Evolutionary conservation across 805 yeast genomes (phyloP).

Genomic region (Lipomyces starkeyi): DNA sequence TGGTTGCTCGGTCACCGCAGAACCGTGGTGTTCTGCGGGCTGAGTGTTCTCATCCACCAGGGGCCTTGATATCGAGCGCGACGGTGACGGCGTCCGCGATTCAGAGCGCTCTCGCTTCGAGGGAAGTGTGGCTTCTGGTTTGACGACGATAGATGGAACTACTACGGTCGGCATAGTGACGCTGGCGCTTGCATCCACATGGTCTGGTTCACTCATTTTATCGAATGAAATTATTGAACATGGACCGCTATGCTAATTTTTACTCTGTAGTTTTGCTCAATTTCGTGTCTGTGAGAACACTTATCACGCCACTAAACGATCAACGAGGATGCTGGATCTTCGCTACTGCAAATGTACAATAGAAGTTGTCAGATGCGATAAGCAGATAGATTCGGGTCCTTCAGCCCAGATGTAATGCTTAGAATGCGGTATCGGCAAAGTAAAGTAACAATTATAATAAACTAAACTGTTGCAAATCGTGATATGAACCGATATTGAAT

Average conservation of each 20-base stretch:
- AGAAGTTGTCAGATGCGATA: not conserved
- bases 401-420: not conserved
- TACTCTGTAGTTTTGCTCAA: not conserved
- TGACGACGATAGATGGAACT: slow-evolving; percentile 3
- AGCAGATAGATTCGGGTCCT: not conserved
- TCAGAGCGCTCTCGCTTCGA: slow-evolving; percentile 1
- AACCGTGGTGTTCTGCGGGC: not conserved
- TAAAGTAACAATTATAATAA: not conserved
- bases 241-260: not conserved
- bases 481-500: not conserved
- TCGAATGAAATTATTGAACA: not conserved
- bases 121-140: not conserved
- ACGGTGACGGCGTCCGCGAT: not conserved
- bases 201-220: not conserved
- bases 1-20: slow-evolving; percentile 5
- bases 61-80: not conserved
- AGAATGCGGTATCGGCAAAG: not conserved
- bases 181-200: not conserved
- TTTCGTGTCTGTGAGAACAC: not conserved
- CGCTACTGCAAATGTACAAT: not conserved
- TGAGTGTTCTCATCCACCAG: not conserved
- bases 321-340: not conserved
- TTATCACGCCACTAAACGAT: not conserved
- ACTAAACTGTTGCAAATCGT: not conserved
- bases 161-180: slow-evolving; percentile 1